Evolutionary conservation across 2,329 filamentous ascomycete species (phyloP), one percentile per base, ranked within the genome.

Genomic region (Ophiocordyceps australis): DNA sequence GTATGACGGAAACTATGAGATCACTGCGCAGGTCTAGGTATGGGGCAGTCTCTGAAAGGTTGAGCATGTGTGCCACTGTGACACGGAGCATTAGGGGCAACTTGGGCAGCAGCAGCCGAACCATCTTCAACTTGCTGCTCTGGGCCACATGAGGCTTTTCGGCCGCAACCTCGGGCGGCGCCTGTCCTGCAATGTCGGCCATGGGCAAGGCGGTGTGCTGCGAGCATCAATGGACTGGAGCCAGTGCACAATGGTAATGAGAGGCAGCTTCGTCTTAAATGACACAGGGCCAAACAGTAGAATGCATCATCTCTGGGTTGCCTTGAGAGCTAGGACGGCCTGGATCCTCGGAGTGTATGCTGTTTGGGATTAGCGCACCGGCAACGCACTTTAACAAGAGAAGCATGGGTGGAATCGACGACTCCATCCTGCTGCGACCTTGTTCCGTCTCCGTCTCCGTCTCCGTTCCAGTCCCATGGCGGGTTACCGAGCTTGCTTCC

Each of bases 1-100:
- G 74, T n/a, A 93, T 46, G 11, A 89, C 53, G 15, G 69, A 64
- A 29, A 93, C 60, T 1, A 64, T 72, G 28, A 94, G 42, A 29
- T 78, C 75, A 10, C 76, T 86, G 26, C 65, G 65, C 4, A 93
- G 53, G 44, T 92, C 77, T 52, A 86, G 74, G 54, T 89, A 81
- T 24, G 70, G 66, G 5, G 75, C 68, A 7, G 71, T 72, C 18
- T 74, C 61, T 0, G 83, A 82, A 21, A 77, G 50, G 16, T 62
- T 65, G 7, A 93, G 56, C 3, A 72, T 42, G 38, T 83, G 76
- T 24, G 62, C 52, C 9, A 79, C 32, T 3, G 69, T 59, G 2
- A 73, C 64, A 33, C 68, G 69, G n/a, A 65, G 41, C 7, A 79
- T 54, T 8, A 73, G 51, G 0, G 76, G 75, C 3, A 79, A 39